A percentile compares a stretch with the other conserved stretches of the same genome.
These are phyloP conservation scores for Neofusicoccum kwambonambiense DNA, from an alignment of 2,329 filamentous ascomycete species.

Conservation along the genomic window DNA sequence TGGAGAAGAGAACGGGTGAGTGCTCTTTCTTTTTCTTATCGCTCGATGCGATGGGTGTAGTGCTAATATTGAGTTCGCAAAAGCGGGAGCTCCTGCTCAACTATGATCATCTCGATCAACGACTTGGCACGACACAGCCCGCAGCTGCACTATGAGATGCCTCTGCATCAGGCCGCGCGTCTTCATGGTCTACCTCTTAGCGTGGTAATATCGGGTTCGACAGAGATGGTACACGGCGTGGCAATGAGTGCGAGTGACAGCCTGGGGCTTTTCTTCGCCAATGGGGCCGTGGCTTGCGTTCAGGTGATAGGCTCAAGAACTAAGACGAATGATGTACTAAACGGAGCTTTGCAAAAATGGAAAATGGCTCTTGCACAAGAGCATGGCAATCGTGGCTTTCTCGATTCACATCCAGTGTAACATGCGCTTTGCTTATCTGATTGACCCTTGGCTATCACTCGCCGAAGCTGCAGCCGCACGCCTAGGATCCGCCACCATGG, in stretches of 20 bases:
- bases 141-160: constrained; percentile 4
- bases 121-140: constrained; percentile 24
- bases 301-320: background rate
- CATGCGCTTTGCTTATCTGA: background rate
- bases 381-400: background rate
- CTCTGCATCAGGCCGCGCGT: background rate
- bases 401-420: background rate
- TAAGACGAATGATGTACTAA: constrained; percentile 2
- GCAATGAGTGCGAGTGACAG: background rate
- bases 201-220: background rate
- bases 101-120: constrained; percentile 51
- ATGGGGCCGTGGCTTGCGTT: background rate
- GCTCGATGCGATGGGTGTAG: background rate
- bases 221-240: background rate
- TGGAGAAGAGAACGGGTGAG: constrained; percentile 52
- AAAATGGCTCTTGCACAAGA: background rate
- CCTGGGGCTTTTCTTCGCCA: background rate
- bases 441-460: background rate
- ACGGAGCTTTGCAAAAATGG: background rate
- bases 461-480: background rate
- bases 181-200: background rate
- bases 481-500: background rate
- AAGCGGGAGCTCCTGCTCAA: constrained; percentile 53
- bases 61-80: constrained; percentile 22
- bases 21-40: background rate